These are phyloP conservation scores for Phlebiopsis gigantea DNA, from an alignment of 768 basidiomycete species.

Conservation along the genomic window DNA sequence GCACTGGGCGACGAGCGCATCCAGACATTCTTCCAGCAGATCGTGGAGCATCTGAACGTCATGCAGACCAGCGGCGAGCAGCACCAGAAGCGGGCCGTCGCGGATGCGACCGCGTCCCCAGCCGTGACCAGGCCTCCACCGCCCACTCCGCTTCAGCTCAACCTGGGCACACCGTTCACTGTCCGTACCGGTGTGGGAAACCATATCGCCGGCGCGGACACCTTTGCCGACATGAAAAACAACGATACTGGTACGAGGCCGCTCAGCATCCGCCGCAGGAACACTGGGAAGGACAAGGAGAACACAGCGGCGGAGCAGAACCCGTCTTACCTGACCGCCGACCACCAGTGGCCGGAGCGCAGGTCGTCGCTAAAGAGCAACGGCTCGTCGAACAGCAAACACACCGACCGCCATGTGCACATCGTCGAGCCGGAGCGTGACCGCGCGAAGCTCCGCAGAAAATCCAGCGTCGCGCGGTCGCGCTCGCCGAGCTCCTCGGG, in stretches of 20 bases:
- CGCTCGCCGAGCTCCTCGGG: constrained; percentile 43
- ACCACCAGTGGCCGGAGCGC: constrained; percentile 7
- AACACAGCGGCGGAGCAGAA: constrained; percentile 30
- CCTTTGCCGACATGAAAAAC: constrained; percentile 11
- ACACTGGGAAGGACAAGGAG: constrained; percentile 50
- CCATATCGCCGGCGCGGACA: constrained; percentile 1
- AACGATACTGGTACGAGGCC: constrained; percentile 32
- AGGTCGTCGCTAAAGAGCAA: constrained; percentile 43
- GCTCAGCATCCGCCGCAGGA: constrained; percentile 33
- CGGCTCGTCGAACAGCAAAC: constrained; percentile 25
- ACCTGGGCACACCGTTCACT: constrained; percentile 10
- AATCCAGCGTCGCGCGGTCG: constrained; percentile 22
- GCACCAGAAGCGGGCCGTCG: not conserved
- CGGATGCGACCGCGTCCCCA: not conserved
- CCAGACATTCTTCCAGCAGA: constrained; percentile 81
- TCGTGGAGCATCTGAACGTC: constrained; percentile 72
- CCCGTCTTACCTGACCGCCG: constrained; percentile 9
- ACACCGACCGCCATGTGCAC: constrained; percentile 35
- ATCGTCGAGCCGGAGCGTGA: constrained; percentile 38
- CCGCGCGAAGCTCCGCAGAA: constrained; percentile 17
- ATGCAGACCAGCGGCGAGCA: constrained; percentile 42
- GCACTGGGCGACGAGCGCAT: constrained; percentile 70
- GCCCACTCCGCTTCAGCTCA: constrained; percentile 1
- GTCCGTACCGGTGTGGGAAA: not conserved
- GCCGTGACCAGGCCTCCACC: not conserved